Evolutionary conservation across 306 rosid genomes (phyloP).

Genomic region (Trichosanthes truncata): DNA sequence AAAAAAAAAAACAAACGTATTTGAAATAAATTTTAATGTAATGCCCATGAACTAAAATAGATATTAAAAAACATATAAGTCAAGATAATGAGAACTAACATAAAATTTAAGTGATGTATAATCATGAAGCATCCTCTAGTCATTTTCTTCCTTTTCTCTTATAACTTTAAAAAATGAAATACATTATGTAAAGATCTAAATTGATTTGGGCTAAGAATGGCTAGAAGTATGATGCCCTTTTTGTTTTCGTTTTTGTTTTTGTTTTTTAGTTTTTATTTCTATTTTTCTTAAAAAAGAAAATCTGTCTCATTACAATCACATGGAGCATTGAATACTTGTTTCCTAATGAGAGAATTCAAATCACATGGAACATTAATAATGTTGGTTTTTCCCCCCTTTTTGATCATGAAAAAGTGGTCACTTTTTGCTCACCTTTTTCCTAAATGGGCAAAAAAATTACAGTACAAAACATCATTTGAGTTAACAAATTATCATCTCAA

Average conservation of each 20-base stretch:
- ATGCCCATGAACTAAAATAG: no score
- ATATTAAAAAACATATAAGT: no score
- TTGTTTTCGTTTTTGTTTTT: neutral
- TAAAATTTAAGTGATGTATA: neutral
- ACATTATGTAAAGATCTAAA: neutral
- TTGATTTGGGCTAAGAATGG: neutral
- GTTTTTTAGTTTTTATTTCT: neutral
- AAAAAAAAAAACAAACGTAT: no score
- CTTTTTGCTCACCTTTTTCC: neutral
- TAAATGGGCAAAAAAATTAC: neutral
- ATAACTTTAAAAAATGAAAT: neutral
- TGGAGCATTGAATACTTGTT: slow-evolving; percentile 7
- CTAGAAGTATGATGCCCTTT: neutral
- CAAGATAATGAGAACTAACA: no score
- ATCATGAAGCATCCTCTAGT: neutral
- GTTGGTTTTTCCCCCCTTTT: neutral
- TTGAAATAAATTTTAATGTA: no score
- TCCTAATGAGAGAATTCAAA: neutral
- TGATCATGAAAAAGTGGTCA: neutral
- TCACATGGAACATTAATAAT: slow-evolving; percentile 9
- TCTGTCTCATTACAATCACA: slow-evolving; percentile 2
- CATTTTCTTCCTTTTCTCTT: neutral
- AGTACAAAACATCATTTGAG: neutral
- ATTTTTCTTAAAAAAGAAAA: neutral
- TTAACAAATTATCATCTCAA: neutral